A percentile compares a stretch with the other conserved stretches of the same genome.
Conservation (phyloP, 495 filamentous ascomycete species). For the Daldinia caldariorum region DNA sequence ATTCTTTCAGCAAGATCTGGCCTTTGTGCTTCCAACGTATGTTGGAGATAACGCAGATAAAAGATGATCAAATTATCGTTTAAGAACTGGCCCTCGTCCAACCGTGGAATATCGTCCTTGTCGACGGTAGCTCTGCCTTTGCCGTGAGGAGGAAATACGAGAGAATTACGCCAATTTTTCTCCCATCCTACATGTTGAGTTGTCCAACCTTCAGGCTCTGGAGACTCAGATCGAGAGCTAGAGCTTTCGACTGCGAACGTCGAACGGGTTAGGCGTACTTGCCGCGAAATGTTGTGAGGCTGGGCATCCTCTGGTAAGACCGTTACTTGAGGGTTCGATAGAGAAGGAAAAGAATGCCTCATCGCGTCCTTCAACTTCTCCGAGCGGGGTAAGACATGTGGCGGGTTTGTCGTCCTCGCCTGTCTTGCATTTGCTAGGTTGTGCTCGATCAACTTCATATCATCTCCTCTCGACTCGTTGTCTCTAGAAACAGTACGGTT, state of each 20-base stretch:
- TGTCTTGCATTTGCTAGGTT: constrained; percentile 22
- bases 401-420: neutral
- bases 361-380: constrained; percentile 32
- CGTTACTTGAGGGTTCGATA: constrained; percentile 1
- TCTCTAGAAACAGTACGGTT: constrained; percentile 9
- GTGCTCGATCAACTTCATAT: constrained; percentile 41
- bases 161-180: constrained; percentile 61
- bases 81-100: constrained; percentile 85
- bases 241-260: constrained; percentile 14
- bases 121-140: constrained; percentile 79
- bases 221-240: constrained; percentile 20
- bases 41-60: constrained; percentile 80
- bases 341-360: constrained; percentile 11
- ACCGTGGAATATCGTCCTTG: constrained; percentile 77
- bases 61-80: constrained; percentile 94
- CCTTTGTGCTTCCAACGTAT: constrained; percentile 65
- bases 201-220: constrained; percentile 54
- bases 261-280: constrained; percentile 32
- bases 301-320: constrained; percentile 11
- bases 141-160: constrained; percentile 75
- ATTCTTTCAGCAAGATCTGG: constrained; percentile 69
- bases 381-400: neutral
- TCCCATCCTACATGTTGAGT: constrained; percentile 54
- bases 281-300: constrained; percentile 7
- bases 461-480: constrained; percentile 22